Evolutionary conservation across 495 filamentous ascomycete genomes (phyloP).

Genomic region (Xylaria scruposa): DNA sequence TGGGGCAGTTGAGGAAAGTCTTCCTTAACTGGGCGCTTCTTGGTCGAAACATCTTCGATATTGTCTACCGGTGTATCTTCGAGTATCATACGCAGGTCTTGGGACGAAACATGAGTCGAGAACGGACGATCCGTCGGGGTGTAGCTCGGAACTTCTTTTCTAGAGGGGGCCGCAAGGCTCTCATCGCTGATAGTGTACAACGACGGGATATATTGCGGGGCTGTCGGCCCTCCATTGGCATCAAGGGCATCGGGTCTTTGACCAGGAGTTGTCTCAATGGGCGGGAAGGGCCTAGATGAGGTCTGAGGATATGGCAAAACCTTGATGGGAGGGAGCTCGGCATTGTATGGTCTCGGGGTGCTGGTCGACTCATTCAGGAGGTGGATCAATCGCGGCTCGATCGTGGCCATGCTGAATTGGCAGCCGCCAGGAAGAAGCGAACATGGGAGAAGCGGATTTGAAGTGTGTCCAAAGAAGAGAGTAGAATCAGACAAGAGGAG

Average conservation of each 20-base stretch:
- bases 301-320: constrained; percentile 44
- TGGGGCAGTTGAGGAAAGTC: constrained; percentile 63
- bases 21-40: constrained; percentile 60
- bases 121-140: constrained; percentile 35
- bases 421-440: constrained; percentile 34
- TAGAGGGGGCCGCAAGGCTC: constrained; percentile 19
- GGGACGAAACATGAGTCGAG: constrained; percentile 43
- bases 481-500: constrained; percentile 24
- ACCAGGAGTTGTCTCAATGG: constrained; percentile 53
- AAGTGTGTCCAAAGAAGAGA: constrained; percentile 28
- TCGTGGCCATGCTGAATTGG: constrained; percentile 59
- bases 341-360: constrained; percentile 44
- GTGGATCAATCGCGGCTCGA: constrained; percentile 65
- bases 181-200: constrained; percentile 45
- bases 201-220: constrained; percentile 45
- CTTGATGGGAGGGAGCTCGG: constrained; percentile 55
- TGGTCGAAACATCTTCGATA: constrained; percentile 45
- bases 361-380: constrained; percentile 58
- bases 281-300: constrained; percentile 42
- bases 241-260: constrained; percentile 46
- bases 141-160: constrained; percentile 28
- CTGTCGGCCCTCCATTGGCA: constrained; percentile 32
- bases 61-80: constrained; percentile 45
- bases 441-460: constrained; percentile 37
- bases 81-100: constrained; percentile 55